Percentiles rank a stretch among this genome's conserved stretches.
Conservation (phyloP, 2,329 filamentous ascomycete genomes). For the Aspergillus floridensis region DNA sequence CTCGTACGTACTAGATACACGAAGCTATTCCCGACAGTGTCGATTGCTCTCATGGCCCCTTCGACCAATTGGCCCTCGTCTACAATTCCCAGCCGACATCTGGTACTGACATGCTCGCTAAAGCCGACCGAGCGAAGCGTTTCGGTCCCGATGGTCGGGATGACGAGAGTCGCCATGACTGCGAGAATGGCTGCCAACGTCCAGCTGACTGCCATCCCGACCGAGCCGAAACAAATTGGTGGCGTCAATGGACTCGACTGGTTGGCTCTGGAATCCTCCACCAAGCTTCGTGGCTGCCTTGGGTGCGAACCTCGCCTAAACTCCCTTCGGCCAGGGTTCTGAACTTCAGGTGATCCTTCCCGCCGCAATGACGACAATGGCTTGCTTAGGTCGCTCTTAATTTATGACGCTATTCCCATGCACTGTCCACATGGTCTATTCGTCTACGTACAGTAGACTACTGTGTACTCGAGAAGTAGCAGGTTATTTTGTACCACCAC, state of each 20-base stretch:
- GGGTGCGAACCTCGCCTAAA: neutral
- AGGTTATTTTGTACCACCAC: neutral
- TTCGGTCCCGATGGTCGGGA: constrained; percentile 9
- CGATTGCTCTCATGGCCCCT: neutral
- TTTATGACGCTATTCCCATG: neutral
- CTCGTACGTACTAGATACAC: neutral
- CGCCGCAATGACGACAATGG: constrained; percentile 2
- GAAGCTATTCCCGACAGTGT: neutral
- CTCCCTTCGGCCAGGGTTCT: neutral
- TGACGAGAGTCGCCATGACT: neutral
- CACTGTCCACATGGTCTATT: neutral
- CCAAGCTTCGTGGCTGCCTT: constrained; percentile 14
- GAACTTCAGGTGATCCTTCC: neutral
- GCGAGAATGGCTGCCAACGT: neutral
- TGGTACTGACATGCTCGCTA: neutral
- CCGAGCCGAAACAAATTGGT: constrained; percentile 14
- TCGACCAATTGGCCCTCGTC: neutral
- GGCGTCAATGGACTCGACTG: constrained; percentile 4
- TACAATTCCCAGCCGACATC: neutral
- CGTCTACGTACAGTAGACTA: neutral
- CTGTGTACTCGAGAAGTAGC: too few species aligned
- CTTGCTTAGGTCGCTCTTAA: neutral
- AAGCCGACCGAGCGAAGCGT: neutral
- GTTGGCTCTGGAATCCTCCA: constrained; percentile 11
- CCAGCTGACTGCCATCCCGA: constrained; percentile 5